Percentiles rank a stretch among this genome's conserved stretches.
Conservation (phyloP, 306 rosid genomes). For the Heteromeles arbutifolia region DNA sequence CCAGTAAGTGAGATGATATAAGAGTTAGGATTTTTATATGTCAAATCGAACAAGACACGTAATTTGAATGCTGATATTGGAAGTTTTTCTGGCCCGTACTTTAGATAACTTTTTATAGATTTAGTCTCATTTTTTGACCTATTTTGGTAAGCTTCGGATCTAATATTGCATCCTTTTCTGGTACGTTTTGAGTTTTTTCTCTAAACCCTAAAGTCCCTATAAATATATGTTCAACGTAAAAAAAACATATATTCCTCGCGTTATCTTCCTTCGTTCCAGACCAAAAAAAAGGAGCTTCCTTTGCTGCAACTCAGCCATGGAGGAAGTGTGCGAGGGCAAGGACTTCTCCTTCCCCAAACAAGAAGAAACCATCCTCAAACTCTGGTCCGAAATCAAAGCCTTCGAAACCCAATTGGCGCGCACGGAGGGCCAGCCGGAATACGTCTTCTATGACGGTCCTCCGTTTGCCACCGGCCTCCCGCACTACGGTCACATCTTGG, state of each 20-base stretch:
- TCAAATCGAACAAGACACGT: too few relatives aligned
- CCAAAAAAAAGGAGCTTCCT: too few relatives aligned
- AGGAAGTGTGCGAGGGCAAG: slow-evolving; percentile 83
- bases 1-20: too few relatives aligned
- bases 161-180: neutral
- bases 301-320: slow-evolving; percentile 28
- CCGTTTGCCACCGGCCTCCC: slow-evolving; percentile 99
- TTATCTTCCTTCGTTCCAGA: too few relatives aligned
- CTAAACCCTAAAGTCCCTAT: neutral
- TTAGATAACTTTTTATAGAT: too few relatives aligned
- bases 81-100: too few relatives aligned
- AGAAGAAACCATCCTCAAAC: slow-evolving; percentile 58
- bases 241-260: too few relatives aligned
- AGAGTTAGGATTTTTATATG: too few relatives aligned
- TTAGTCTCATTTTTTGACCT: too few relatives aligned
- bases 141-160: neutral
- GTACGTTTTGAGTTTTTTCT: neutral
- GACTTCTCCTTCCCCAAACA: slow-evolving; percentile 72
- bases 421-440: slow-evolving; percentile 59
- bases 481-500: slow-evolving; percentile 93
- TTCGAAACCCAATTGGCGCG: slow-evolving; percentile 66
- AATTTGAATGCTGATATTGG: too few relatives aligned
- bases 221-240: too few relatives aligned
- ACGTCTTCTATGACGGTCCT: slow-evolving; percentile 90
- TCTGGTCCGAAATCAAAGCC: slow-evolving; percentile 71